Percentiles rank a stretch among this genome's conserved stretches.
These are phyloP conservation scores for Candida morakotiae DNA, from an alignment of 805 yeast genomes.

Conservation along the genomic window DNA sequence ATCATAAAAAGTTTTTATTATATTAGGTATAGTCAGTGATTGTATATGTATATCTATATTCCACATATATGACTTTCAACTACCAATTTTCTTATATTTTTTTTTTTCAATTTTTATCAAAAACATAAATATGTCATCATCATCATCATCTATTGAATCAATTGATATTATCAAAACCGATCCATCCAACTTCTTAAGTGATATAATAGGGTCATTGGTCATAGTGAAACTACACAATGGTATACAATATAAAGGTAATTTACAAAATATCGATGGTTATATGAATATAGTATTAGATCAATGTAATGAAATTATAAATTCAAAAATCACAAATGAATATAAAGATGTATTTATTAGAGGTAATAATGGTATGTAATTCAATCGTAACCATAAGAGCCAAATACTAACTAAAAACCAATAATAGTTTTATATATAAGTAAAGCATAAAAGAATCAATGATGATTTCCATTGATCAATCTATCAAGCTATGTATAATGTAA, in stretches of 20 bases:
- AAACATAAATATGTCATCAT: too few species aligned
- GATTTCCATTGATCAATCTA: background rate
- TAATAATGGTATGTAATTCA: slow-evolving; percentile 60
- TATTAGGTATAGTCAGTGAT: too few species aligned
- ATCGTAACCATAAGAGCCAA: too few species aligned
- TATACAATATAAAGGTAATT: slow-evolving; percentile 61
- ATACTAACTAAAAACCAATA: too few species aligned
- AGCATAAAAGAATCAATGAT: slow-evolving; percentile 14
- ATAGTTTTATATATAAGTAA: slow-evolving; percentile 42
- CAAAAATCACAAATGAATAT: slow-evolving; percentile 44
- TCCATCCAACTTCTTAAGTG: slow-evolving; percentile 76
- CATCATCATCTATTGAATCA: too few species aligned
- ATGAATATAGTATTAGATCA: slow-evolving; percentile 89
- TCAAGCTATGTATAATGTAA: too few species aligned
- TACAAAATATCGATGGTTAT: slow-evolving; percentile 92
- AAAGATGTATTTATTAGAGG: slow-evolving; percentile 88
- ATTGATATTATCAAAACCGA: too few species aligned
- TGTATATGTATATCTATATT: too few species aligned
- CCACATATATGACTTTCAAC: too few species aligned
- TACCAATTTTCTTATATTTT: too few species aligned
- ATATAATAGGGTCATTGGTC: slow-evolving; percentile 75
- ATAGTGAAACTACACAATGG: slow-evolving; percentile 84
- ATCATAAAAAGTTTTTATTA: too few species aligned
- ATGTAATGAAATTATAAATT: slow-evolving; percentile 60
- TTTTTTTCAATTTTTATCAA: too few species aligned